Evolutionary conservation across 176 grass and related monocot genomes (phyloP).

Genomic region (Bonia amplexicaulis): DNA sequence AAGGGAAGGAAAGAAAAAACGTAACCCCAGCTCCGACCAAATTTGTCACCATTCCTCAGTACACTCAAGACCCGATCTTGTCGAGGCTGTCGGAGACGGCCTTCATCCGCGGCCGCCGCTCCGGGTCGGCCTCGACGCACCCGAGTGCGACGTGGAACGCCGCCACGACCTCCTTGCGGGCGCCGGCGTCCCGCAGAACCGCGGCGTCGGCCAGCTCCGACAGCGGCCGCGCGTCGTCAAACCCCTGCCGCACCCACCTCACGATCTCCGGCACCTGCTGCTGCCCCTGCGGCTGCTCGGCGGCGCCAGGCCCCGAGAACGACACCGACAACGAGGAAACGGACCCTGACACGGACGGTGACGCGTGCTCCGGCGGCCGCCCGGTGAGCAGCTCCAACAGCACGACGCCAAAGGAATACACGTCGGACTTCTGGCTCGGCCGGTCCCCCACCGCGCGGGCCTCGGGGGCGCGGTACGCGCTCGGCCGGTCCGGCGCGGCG

Average conservation of each 20-base stretch:
- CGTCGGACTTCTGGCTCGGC: slow-evolving; percentile 62
- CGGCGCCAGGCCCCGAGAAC: neutral
- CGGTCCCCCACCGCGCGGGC: neutral
- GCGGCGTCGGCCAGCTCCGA: slow-evolving; percentile 74
- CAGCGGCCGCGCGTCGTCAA: slow-evolving; percentile 68
- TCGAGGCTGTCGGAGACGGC: slow-evolving; percentile 65
- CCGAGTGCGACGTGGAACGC: slow-evolving; percentile 79
- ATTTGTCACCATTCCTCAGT: neutral
- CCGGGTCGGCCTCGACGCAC: slow-evolving; percentile 67
- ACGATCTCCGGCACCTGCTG: slow-evolving; percentile 42
- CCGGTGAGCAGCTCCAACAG: slow-evolving; percentile 76
- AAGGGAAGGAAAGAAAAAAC: neutral
- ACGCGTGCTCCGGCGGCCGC: slow-evolving; percentile 29
- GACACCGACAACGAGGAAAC: neutral
- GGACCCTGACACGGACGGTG: neutral
- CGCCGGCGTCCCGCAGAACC: slow-evolving; percentile 54
- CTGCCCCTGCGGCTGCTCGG: neutral
- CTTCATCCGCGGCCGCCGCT: slow-evolving; percentile 65
- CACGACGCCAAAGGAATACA: slow-evolving; percentile 69
- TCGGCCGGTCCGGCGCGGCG: neutral
- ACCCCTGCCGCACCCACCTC: slow-evolving; percentile 58
- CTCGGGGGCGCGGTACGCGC: slow-evolving; percentile 57
- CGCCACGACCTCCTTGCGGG: slow-evolving; percentile 72
- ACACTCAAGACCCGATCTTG: slow-evolving; percentile 36
- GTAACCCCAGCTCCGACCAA: neutral